Evolutionary conservation across 2,329 filamentous ascomycete genomes (phyloP), one percentile per base, ranked within the genome.

Genomic region (Alternaria consortialis): DNA sequence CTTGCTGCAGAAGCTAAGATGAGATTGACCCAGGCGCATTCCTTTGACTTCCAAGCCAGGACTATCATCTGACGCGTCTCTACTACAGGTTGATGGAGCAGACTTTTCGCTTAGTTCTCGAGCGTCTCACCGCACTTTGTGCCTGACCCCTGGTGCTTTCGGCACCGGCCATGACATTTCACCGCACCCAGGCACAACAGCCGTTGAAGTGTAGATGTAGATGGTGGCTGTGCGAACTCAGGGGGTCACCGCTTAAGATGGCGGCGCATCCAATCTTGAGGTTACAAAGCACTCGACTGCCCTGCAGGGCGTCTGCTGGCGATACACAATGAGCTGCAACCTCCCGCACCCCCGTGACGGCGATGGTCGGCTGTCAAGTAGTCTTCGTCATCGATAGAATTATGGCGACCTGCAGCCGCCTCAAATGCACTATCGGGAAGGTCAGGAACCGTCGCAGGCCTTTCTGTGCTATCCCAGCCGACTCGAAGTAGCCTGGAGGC

Each of bases 361-460:
- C 63, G 48, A 72, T 67, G 65, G 57, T 62, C 63, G 66, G 66
- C 67, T 60, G 69, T 70, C 71, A 74, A 76, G 65, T 63, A 74
- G 48, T 67, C 57, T 56, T 60, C 72, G 63, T 56, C 60, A 63
- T 67, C 62, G 58, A 68, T 56, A 69, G 61, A 67, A 62, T 72
- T 67, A 73, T 77, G 74, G 73, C 74, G 63, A 69, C 70, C 67
- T 74, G 75, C 75, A 78, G 73, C 67, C 71, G 68, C 62, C 67
- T 70, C 66, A 65, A 72, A 64, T 69, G 64, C 68, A 50, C 62
- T 40, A 46, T 73, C 72, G 74, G 74, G 64, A 70, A 64, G 60
- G 68, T 52, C 65, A 74, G 72, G 68, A 66, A 64, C 66, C 68
- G 63, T 63, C 57, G 62, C 48, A 55, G 63, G 62, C 54, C 65